Conservation (phyloP, 2,329 filamentous ascomycete genomes). For the Graphilbum ipis-grandicollis region DNA sequence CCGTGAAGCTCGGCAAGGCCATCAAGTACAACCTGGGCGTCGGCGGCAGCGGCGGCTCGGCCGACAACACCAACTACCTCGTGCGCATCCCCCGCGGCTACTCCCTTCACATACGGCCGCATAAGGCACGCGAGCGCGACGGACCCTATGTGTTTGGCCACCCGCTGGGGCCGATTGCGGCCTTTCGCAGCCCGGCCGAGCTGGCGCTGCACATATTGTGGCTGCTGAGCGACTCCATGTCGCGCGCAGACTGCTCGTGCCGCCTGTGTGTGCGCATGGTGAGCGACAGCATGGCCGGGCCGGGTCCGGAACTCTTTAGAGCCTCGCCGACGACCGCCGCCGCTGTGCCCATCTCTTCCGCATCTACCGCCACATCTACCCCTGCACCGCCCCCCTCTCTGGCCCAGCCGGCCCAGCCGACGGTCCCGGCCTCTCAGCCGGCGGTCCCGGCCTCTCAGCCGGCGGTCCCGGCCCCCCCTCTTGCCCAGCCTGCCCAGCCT, state of each 20-base stretch:
- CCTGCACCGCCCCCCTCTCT: constrained; percentile 1
- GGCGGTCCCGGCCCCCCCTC: neutral
- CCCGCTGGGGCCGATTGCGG: constrained; percentile 8
- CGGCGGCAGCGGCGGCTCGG: neutral
- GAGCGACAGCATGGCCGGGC: constrained; percentile 4
- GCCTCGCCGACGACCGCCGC: no score
- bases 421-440: neutral
- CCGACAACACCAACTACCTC: constrained; percentile 7
- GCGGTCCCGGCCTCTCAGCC: neutral
- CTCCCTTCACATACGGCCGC: constrained; percentile 8
- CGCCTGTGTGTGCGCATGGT: constrained; percentile 23
- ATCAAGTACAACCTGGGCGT: constrained; percentile 11
- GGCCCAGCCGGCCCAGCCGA: no score
- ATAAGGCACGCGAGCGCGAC: constrained; percentile 41
- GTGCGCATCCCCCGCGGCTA: constrained; percentile 10
- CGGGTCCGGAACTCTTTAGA: no score
- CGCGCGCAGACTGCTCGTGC: constrained; percentile 32
- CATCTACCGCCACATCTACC: neutral
- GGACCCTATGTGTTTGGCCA: constrained; percentile 15
- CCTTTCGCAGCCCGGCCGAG: constrained; percentile 33
- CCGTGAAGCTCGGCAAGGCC: constrained; percentile 10
- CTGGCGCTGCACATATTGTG: constrained; percentile 34
- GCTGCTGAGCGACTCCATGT: constrained; percentile 28
- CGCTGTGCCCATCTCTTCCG: no score
- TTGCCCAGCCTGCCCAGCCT: neutral